phyloP scores from a whole-genome alignment of 2,329 filamentous ascomycete genomes.

The Paraphaeosphaeria sporulosa region DNA sequence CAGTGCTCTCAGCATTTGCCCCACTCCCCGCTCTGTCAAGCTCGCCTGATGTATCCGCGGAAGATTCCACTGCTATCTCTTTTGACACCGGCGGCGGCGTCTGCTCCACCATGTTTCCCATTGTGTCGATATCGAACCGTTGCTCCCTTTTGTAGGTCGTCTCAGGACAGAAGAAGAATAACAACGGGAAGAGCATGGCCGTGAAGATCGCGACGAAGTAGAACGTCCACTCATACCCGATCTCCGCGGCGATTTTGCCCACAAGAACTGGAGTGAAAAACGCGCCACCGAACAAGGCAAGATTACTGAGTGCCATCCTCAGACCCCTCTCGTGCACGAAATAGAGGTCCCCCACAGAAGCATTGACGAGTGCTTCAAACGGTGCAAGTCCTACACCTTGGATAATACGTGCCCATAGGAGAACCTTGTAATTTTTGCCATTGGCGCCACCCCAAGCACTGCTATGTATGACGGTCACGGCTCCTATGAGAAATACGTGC shows the following conservation, averaged over 20 bases:
- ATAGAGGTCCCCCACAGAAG: conserved; percentile 87
- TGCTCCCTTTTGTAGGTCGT: conserved; percentile 76
- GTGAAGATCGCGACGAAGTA: conserved; percentile 88
- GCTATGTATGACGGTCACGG: conserved; percentile 74
- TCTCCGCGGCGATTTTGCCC: conserved; percentile 78
- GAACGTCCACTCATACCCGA: conserved; percentile 90
- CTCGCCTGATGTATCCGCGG: conserved; percentile 8
- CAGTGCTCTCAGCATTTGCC: background rate
- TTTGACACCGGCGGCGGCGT: conserved; percentile 6
- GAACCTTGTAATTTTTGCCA: conserved; percentile 71
- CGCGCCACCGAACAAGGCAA: conserved; percentile 73
- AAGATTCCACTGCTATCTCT: conserved; percentile 8
- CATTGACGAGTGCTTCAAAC: conserved; percentile 89
- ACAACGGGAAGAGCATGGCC: conserved; percentile 70
- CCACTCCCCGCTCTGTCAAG: conserved; percentile 15
- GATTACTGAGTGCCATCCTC: conserved; percentile 83
- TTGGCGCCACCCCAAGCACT: conserved; percentile 80
- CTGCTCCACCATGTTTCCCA: conserved; percentile 39
- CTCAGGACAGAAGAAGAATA: conserved; percentile 85
- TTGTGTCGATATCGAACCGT: conserved; percentile 73
- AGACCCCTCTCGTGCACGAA: conserved; percentile 86
- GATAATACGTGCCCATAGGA: conserved; percentile 80
- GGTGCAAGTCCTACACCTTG: conserved; percentile 88
- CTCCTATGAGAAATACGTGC: conserved; percentile 83
- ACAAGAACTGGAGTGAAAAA: conserved; percentile 89